These are phyloP conservation scores for Capsicum pubescens DNA, from an alignment of 257 asterid species.

Conservation along the genomic window DNA sequence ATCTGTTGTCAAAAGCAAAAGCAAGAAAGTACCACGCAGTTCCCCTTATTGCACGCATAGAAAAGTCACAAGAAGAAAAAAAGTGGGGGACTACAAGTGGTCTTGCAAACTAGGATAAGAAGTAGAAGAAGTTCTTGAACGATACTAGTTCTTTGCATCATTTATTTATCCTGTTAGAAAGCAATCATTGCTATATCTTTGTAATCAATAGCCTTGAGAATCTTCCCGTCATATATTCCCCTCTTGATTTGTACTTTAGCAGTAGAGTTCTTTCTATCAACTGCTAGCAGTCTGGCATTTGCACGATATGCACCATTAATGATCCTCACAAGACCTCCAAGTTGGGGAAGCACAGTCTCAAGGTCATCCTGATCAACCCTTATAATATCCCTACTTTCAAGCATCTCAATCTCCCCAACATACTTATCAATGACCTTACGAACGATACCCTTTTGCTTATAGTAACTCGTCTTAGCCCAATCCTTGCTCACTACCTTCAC, in stretches of 20 bases:
- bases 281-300: constrained; percentile 65
- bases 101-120: too few species aligned
- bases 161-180: too few species aligned
- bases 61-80: background rate
- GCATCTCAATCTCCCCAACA: constrained; percentile 92
- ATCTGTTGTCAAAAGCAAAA: background rate
- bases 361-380: constrained; percentile 95
- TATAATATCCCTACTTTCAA: constrained; percentile 82
- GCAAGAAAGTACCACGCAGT: background rate
- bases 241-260: constrained; percentile 90
- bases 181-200: constrained; percentile 87
- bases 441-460: constrained; percentile 87
- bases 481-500: constrained; percentile 93
- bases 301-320: constrained; percentile 95
- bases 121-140: too few species aligned
- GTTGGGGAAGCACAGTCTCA: constrained; percentile 95
- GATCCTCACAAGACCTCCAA: constrained; percentile 85
- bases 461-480: constrained; percentile 81
- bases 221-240: constrained; percentile 88
- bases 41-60: background rate
- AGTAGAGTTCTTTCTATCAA: constrained; percentile 65
- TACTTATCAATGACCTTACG: constrained; percentile 78
- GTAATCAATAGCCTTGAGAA: constrained; percentile 81
- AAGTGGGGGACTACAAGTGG: too few species aligned
- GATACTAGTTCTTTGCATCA: too few species aligned